These are phyloP conservation scores for Rubroshorea leprosula DNA, from an alignment of 345 rosid species.

Conservation along the genomic window DNA sequence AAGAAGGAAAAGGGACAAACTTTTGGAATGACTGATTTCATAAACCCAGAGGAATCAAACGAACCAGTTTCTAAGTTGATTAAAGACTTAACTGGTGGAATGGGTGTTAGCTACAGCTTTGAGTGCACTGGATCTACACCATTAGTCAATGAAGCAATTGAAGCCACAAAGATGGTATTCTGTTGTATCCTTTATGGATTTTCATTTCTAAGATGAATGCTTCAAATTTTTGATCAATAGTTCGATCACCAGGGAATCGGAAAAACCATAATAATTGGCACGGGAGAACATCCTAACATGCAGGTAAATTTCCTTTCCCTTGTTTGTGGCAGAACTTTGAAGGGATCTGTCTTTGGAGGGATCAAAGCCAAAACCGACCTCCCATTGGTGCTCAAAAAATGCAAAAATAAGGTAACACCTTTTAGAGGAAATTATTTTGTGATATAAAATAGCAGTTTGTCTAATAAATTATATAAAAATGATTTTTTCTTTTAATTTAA, in stretches of 20 bases:
- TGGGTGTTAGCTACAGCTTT: constrained; percentile 57
- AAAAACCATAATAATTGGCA: constrained; percentile 32
- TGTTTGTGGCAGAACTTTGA: constrained; percentile 40
- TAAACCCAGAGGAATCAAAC: constrained; percentile 41
- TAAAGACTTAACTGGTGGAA: constrained; percentile 37
- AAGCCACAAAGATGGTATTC: constrained; percentile 39
- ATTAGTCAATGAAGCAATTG: constrained; percentile 42
- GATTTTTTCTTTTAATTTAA: too few relatives aligned
- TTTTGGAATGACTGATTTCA: constrained; percentile 56
- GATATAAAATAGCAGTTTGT: too few relatives aligned
- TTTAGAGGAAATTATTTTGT: background rate
- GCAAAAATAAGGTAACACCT: constrained; percentile 33
- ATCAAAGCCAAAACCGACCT: constrained; percentile 45
- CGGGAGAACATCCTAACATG: constrained; percentile 20
- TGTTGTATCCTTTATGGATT: background rate
- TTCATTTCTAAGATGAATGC: background rate
- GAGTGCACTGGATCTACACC: constrained; percentile 47
- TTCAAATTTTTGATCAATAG: background rate
- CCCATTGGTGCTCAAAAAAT: constrained; percentile 39
- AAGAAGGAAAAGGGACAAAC: constrained; percentile 30
- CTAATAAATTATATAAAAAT: background rate
- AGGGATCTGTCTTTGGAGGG: constrained; percentile 60
- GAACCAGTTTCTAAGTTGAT: constrained; percentile 34
- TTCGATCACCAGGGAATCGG: constrained; percentile 38
- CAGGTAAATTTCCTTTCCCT: constrained; percentile 20